Evolutionary conservation across 2,329 filamentous ascomycete species (phyloP), one percentile per base, ranked within the genome.

Genomic region (Bipolaris oryzae): DNA sequence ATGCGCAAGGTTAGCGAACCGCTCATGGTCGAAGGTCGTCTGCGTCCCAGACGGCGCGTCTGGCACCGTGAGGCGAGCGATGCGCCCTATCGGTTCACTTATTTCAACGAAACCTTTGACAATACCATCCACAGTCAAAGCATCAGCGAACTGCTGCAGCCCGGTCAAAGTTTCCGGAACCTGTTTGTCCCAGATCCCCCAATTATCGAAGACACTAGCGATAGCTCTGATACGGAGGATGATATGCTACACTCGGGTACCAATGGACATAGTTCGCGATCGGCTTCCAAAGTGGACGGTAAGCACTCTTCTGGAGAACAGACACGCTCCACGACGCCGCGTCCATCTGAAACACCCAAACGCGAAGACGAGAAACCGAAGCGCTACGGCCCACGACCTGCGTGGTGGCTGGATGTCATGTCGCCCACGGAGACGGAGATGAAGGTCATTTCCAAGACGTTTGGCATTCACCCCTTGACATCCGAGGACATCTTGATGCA

Each of bases 401-500:
- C 95, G 0, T 99, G 95, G 86, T 99, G 95, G 95, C 85, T 99
- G 3, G 95, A 99, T 76, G 86, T 99, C 5, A 82, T 97, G 21
- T 91, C 86, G 42, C 95, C 95, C 0, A 97, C 93, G 0, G 93
- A 98, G 70, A 87, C 88, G 0, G 95, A 99, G 77, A 98, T 99
- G 95, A 94, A 93, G 73, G 87, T 95, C 7, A 84, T 99, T 38
- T 88, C 91, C 28, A 96, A 96, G 72, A 85, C 95, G 0, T 99
- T 99, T 73, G 92, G 92, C 15, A 97, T 99, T 58, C 95, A 99
- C 78, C 93, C 95, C 0, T 80, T 99, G 56, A 99, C 95, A 0
- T 89, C 92, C 1, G 95, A 99, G 76, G 95, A 99, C 73, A 97
- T 99, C 68, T 89, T 98, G 84, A 89, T 97, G 81, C 92, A 98